Conservation (phyloP, 257 asterid species). For the Scutellaria barbata region DNA sequence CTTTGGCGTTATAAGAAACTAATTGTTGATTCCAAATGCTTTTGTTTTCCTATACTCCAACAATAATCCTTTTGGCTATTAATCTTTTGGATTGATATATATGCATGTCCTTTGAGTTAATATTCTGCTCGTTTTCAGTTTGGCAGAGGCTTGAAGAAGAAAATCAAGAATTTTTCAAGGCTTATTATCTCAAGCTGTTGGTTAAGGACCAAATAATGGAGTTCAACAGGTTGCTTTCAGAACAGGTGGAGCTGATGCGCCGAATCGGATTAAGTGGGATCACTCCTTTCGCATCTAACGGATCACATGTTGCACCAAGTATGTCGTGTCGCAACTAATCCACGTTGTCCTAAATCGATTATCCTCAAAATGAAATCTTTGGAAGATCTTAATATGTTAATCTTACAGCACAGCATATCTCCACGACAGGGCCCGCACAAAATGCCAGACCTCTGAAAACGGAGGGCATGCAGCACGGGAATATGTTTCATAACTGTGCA, state of each 20-base stretch:
- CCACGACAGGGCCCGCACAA: constrained; percentile 50
- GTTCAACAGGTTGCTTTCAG: constrained; percentile 74
- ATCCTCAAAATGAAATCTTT: constrained; percentile 1
- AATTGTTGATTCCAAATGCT: too few relatives aligned
- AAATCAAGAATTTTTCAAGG: constrained; percentile 80
- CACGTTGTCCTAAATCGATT: background rate
- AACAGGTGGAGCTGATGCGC: constrained; percentile 70
- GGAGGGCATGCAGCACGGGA: constrained; percentile 52
- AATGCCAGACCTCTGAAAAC: constrained; percentile 50
- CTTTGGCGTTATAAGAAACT: too few relatives aligned
- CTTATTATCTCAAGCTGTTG: constrained; percentile 68
- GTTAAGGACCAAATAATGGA: constrained; percentile 84
- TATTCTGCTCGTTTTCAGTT: constrained; percentile 55
- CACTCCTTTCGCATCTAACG: constrained; percentile 62
- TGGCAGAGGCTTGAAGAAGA: constrained; percentile 88
- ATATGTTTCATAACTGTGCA: constrained; percentile 49
- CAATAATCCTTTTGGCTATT: background rate
- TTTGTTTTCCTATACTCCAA: constrained; percentile 3
- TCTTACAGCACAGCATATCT: constrained; percentile 61
- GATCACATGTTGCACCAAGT: constrained; percentile 69
- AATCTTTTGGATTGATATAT: constrained; percentile 8
- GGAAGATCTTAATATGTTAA: constrained; percentile 31
- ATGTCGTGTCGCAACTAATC: constrained; percentile 35
- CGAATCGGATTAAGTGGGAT: constrained; percentile 57
- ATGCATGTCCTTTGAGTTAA: constrained; percentile 27